A percentile compares a stretch with the other conserved stretches of the same genome.
phyloP scores from a whole-genome alignment of 495 filamentous ascomycete genomes.

The Talaromyces wortmannii region DNA sequence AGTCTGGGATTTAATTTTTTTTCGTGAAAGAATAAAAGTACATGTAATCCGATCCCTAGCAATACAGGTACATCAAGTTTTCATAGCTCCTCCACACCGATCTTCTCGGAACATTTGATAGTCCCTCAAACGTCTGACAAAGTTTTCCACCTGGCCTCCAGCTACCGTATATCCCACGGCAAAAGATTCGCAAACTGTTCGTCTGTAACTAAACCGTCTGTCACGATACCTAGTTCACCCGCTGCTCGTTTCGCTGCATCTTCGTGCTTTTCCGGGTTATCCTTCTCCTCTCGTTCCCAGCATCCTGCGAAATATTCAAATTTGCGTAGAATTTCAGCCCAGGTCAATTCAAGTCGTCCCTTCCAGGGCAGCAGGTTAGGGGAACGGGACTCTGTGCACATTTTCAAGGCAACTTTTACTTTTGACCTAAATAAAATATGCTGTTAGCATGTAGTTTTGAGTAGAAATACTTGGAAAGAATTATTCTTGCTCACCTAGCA shows the following conservation, averaged over 20 bases:
- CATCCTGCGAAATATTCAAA: neutral
- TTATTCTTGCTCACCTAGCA: neutral
- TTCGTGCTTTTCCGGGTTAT: neutral
- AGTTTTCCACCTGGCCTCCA: no score
- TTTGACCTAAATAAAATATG: neutral
- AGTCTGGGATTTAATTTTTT: slow-evolving; percentile 1
- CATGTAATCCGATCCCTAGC: no score
- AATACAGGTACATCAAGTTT: no score
- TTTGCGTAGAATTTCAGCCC: neutral
- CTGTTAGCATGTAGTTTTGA: no score
- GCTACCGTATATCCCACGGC: neutral
- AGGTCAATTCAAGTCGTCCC: neutral
- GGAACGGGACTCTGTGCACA: neutral
- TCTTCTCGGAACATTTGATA: no score
- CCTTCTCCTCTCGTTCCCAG: neutral
- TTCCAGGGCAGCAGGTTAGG: neutral
- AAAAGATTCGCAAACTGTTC: neutral
- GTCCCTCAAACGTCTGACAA: no score
- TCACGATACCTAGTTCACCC: neutral
- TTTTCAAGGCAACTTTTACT: neutral
- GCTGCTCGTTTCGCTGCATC: neutral
- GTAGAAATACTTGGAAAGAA: no score
- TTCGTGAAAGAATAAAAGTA: no score
- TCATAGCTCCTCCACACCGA: no score
- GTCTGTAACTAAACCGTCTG: neutral